A percentile compares a stretch with the other conserved stretches of the same genome.
phyloP scores from a whole-genome alignment of 768 basidiomycete species.

The Ramaria sp. region DNA sequence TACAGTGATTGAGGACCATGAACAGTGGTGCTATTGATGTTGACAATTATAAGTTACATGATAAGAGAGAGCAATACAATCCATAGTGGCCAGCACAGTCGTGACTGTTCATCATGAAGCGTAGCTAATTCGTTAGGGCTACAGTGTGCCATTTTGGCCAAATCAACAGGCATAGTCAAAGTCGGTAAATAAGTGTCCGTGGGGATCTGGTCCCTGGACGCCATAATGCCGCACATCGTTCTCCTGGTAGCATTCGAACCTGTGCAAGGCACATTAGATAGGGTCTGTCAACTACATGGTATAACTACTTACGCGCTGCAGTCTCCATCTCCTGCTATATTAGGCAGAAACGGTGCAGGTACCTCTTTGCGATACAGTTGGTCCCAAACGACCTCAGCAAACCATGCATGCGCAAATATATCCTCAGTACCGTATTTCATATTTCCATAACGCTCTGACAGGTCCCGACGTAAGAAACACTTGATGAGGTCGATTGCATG shows the following conservation, averaged over 20 bases:
- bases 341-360: constrained; percentile 89
- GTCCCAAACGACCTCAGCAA: constrained; percentile 87
- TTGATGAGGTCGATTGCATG: constrained; percentile 83
- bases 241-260: constrained; percentile 73
- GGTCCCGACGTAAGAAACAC: constrained; percentile 83
- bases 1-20: no score
- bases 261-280: constrained; percentile 17
- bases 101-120: background rate
- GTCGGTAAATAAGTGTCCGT: constrained; percentile 63
- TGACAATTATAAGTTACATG: background rate
- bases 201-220: constrained; percentile 40
- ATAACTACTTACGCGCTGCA: constrained; percentile 69
- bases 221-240: constrained; percentile 62
- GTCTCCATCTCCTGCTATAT: constrained; percentile 87
- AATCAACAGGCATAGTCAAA: constrained; percentile 53
- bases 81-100: background rate
- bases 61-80: background rate
- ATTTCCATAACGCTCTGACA: constrained; percentile 85
- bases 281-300: background rate
- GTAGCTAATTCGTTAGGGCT: background rate
- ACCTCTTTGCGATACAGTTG: constrained; percentile 76
- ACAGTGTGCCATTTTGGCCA: background rate
- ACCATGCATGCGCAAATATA: constrained; percentile 91
- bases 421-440: constrained; percentile 80
- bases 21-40: background rate